phyloP scores from a whole-genome alignment of 306 rosid species.

The Fragaria vesca region DNA sequence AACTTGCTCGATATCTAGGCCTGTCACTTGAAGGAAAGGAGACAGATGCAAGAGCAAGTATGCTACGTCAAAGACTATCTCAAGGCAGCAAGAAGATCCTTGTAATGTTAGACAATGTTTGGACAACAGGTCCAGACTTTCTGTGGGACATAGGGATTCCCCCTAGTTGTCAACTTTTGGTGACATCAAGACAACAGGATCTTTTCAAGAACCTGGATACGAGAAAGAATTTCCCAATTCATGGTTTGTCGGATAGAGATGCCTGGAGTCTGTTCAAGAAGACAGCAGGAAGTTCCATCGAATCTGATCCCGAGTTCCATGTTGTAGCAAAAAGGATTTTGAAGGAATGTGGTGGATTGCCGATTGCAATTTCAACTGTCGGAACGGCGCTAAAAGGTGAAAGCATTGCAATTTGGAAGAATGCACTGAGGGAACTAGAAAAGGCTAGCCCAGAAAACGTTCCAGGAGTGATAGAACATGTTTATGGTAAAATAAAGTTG shows the following conservation, averaged over 20 bases:
- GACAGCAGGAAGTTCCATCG: neutral
- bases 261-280: constrained; percentile 8
- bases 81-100: neutral
- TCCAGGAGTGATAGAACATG: neutral
- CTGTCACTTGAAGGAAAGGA: neutral
- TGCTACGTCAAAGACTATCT: neutral
- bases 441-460: neutral
- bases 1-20: neutral
- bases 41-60: neutral
- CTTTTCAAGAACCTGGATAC: neutral
- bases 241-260: neutral
- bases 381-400: constrained; percentile 30
- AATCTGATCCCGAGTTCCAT: neutral
- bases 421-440: constrained; percentile 15
- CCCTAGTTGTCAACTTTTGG: neutral
- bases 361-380: constrained; percentile 33
- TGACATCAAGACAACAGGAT: neutral
- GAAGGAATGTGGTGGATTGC: constrained; percentile 35
- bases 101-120: constrained; percentile 12
- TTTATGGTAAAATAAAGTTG: neutral
- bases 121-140: too few species aligned
- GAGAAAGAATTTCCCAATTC: neutral
- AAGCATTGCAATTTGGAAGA: constrained; percentile 26
- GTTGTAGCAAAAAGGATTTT: constrained; percentile 25
- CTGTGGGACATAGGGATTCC: neutral